Evolutionary conservation across 768 basidiomycete species (phyloP), one percentile per base, ranked within the genome.

Genomic region (Termitomyces eurrhizus): DNA sequence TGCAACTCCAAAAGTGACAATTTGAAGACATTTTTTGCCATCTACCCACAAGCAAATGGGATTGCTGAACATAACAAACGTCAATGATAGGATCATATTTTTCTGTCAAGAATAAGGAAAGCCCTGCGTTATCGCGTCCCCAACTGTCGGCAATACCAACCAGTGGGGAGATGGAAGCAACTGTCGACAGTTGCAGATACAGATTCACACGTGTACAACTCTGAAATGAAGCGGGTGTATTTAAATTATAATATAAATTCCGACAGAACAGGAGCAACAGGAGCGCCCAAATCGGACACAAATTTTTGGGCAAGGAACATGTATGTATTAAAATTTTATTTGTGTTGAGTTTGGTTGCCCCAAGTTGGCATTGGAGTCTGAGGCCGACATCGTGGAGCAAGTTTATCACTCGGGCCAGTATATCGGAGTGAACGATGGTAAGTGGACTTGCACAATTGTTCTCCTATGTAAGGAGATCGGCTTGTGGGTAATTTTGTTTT

Each of bases 181-280:
- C 44, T 18, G 37, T 41, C 52, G 58, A 58, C 53, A 44, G 60
- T 56, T 46, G 44, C 53, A 56, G 57, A 29, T 60, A 45, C 35
- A 29, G 12, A 21, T 44, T 42, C 32, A 41, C 18, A 54, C 44
- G 26, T 58, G n/a, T 11, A 45, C 39, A 52, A 26, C 24, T 46
- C 16, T 37, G 48, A 29, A 59, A 62, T 54, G 46, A 33, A 56
- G 52, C 46, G 50, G 50, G 21, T 14, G 24, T 14, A n/a, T 57
- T 57, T 37, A 54, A 54, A 32, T 57, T 57, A 37, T 37, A 50
- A 50, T 57, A 52, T 18, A 55, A 35, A 56, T 26, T 37, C 62
- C 57, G 53, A 59, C 48, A 33, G 37, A 42, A 57, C 49, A 50
- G 58, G 58, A 53, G 14, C 21, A 12, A 26, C 39, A 41, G n/a